Base-by-base conservation (phyloP, 208 protist species). In the Endotrypanum monterogeii region DNA sequence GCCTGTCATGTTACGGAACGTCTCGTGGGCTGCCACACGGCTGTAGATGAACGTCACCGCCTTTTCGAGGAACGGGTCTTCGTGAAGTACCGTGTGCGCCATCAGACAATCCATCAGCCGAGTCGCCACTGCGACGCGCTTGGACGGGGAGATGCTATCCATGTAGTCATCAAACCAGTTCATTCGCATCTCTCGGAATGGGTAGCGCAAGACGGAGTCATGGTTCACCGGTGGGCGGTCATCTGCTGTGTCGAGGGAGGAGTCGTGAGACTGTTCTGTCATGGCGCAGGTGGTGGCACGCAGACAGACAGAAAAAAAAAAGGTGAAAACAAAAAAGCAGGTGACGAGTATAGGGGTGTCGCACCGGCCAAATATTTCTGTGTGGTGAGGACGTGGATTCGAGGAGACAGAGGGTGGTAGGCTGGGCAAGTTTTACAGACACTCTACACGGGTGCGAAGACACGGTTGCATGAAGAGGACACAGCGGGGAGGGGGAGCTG, bases 1-100 rank as follows among this genome's bases (percentile, higher is more conserved):
- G 56, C 70, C 56, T 30, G 63, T 83, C 69, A 84, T 70, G 41
- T 87, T 87, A 61, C 73, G 74, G 54, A 82, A 71, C 46, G 63
- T 74, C 61, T 71, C 57, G 28, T 71, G 78, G 61, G 82, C 79
- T 32, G 80, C 70, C 41, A 77, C 51, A 46, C 83, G 85, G 35
- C 79, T 78, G 60, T 66, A 67, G 55, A 90, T 89, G 32, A 78
- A 68, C 23, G 76, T 84, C 44, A 89, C 78, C 37, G 87, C 86
- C 41, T 90, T 78, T 76, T 92, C 90, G 63, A 94, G 60, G 70
- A 90, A 94, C 39, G 90, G 90, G 76, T 94, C 90, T 66, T 89
- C 85, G 74, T 92, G 85, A 39, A 91, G 67, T 28, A 94, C 76
- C 6, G 90, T 85, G 77, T 92, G 83, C 48, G 84, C 83, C 86